phyloP scores from a whole-genome alignment of 2,329 filamentous ascomycete species.

The Colletotrichum paranaense region DNA sequence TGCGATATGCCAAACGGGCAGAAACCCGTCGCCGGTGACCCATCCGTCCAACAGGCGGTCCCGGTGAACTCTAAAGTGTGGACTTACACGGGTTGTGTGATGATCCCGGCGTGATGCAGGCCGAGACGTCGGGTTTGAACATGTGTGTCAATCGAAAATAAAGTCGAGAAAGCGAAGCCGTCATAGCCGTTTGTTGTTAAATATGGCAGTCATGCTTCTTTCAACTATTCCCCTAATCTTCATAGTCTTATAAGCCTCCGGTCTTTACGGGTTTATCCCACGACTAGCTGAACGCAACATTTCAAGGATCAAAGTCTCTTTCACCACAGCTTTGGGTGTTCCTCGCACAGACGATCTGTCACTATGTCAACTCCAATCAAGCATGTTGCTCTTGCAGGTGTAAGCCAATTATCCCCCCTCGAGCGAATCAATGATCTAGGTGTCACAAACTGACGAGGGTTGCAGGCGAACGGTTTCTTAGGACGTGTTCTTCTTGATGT shows the following conservation, averaged over 20 bases:
- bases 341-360: neutral
- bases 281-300: neutral
- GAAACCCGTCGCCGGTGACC: neutral
- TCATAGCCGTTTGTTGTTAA: neutral
- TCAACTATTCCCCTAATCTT: neutral
- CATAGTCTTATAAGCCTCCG: neutral
- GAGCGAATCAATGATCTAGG: too few relatives aligned
- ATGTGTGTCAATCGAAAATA: neutral
- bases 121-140: slow-evolving; percentile 13
- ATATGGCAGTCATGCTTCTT: neutral
- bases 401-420: neutral
- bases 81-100: neutral
- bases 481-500: slow-evolving; percentile 44
- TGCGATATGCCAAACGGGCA: neutral
- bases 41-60: slow-evolving; percentile 2
- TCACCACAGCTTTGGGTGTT: neutral
- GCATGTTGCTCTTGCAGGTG: slow-evolving; percentile 16
- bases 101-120: slow-evolving; percentile 8
- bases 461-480: slow-evolving; percentile 46
- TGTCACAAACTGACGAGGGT: neutral
- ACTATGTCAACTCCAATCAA: slow-evolving; percentile 18
- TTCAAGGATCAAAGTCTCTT: neutral
- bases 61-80: slow-evolving; percentile 20
- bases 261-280: neutral
- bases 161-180: neutral